Evolutionary conservation across 2,329 filamentous ascomycete species (phyloP).

Genomic region (Ophiostoma sp.): DNA sequence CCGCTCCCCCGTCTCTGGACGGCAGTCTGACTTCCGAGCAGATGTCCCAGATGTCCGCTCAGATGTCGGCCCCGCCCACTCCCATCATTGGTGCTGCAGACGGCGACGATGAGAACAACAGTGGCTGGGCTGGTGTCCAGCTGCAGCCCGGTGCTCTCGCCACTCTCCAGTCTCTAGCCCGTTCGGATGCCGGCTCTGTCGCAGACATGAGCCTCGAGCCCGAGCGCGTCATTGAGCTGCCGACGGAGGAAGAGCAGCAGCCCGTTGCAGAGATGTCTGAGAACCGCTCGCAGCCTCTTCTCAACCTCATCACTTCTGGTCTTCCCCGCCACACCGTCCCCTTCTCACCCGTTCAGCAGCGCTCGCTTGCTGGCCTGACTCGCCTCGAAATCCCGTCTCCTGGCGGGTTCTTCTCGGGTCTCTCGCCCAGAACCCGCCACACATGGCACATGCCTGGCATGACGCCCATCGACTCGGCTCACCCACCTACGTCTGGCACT

Average conservation of each 20-base stretch:
- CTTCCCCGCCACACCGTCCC: constrained; percentile 36
- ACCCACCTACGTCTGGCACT: constrained; percentile 80
- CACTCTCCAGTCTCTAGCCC: constrained; percentile 72
- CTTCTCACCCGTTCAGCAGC: constrained; percentile 52
- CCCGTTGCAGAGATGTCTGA: constrained; percentile 44
- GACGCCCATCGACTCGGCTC: constrained; percentile 52
- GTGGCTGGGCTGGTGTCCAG: constrained; percentile 70
- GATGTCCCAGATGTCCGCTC: constrained; percentile 58
- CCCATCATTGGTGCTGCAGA: constrained; percentile 66
- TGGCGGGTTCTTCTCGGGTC: constrained; percentile 84
- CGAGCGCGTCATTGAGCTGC: constrained; percentile 56
- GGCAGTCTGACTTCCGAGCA: constrained; percentile 88
- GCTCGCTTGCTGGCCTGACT: constrained; percentile 70
- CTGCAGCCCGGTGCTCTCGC: constrained; percentile 80
- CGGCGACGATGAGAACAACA: constrained; percentile 49
- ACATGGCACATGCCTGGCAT: constrained; percentile 71
- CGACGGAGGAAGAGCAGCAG: constrained; percentile 30
- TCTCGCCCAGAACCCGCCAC: constrained; percentile 71
- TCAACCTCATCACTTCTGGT: constrained; percentile 50
- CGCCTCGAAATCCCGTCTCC: constrained; percentile 87
- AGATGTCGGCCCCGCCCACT: constrained; percentile 78
- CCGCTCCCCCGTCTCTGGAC: constrained; percentile 84
- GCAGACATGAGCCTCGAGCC: constrained; percentile 62
- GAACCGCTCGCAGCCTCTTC: constrained; percentile 54
- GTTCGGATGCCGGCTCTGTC: constrained; percentile 53